A percentile compares a stretch with the other conserved stretches of the same genome.
Conservation (phyloP, 1,139 yeast genomes). For the Saccharomyces hybrid region DNA sequence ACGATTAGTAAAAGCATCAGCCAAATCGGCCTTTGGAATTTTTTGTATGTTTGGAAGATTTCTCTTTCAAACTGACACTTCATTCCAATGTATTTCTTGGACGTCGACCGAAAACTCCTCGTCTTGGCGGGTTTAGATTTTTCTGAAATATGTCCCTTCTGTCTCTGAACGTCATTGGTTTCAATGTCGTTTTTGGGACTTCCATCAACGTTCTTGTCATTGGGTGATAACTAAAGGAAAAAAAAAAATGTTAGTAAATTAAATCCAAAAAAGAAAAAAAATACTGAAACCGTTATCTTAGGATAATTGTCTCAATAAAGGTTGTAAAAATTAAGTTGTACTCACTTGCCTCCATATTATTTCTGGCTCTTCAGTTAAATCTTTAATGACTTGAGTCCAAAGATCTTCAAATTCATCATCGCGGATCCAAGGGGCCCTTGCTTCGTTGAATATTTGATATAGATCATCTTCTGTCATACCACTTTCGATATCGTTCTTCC, state of each 20-base stretch:
- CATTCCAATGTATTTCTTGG: constrained; percentile 57
- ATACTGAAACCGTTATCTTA: background rate
- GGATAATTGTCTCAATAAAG: constrained; percentile 3
- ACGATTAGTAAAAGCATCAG: constrained; percentile 24
- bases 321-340: constrained; percentile 11
- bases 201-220: constrained; percentile 24
- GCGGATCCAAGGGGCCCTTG: constrained; percentile 47
- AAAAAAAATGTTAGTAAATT: constrained; percentile 24
- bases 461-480: constrained; percentile 46
- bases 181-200: constrained; percentile 26
- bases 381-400: constrained; percentile 62
- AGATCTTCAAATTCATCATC: constrained; percentile 72
- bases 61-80: constrained; percentile 55
- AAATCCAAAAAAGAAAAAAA: background rate
- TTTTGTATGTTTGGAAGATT: constrained; percentile 42
- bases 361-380: constrained; percentile 66
- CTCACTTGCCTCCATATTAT: constrained; percentile 80
- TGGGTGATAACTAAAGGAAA: constrained; percentile 28
- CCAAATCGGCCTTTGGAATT: constrained; percentile 38
- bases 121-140: constrained; percentile 5
- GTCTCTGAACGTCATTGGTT: constrained; percentile 34
- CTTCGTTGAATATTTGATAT: constrained; percentile 52
- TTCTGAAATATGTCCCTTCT: constrained; percentile 34
- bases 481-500: constrained; percentile 37
- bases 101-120: constrained; percentile 63